Evolutionary conservation across 352 stramenopile species (phyloP).

Genomic region (Thraustochytrium striatum): DNA sequence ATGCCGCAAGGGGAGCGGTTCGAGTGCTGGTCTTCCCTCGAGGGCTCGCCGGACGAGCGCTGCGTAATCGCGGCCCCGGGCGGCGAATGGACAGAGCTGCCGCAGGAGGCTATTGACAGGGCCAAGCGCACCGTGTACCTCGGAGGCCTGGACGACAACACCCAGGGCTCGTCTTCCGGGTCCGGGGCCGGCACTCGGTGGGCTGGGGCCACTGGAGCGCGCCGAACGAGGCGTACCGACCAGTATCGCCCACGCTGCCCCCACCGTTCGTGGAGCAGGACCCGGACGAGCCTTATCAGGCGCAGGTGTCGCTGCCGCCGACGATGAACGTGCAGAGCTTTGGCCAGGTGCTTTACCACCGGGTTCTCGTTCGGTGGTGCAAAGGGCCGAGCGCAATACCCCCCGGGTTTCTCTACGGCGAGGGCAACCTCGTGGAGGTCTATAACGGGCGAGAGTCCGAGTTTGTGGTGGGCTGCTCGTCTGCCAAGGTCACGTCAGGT

Average conservation of each 20-base stretch:
- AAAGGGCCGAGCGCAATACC: too few species aligned
- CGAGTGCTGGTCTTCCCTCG: neutral
- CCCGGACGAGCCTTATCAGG: neutral
- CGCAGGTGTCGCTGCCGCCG: neutral
- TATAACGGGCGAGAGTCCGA: neutral
- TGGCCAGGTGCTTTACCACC: slow-evolving; percentile 14
- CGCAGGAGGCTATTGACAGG: neutral
- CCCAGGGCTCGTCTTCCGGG: neutral
- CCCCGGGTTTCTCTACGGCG: neutral
- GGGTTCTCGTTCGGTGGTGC: neutral
- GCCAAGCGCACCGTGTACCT: slow-evolving; percentile 20
- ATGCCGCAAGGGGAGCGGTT: neutral
- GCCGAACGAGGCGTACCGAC: neutral
- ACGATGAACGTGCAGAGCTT: neutral
- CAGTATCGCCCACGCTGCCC: neutral
- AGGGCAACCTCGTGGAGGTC: neutral
- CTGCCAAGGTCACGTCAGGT: too few species aligned
- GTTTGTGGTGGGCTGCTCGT: neutral
- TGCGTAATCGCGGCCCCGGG: neutral
- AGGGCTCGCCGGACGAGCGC: neutral
- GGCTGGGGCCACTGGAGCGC: slow-evolving; percentile 36
- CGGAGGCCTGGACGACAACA: neutral
- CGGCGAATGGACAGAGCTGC: neutral
- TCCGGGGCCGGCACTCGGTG: slow-evolving; percentile 25
- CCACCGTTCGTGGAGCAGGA: neutral